Percentiles rank a stretch among this genome's conserved stretches.
phyloP scores from a whole-genome alignment of 805 yeast genomes.

The Barnettozyma sucrosica region DNA sequence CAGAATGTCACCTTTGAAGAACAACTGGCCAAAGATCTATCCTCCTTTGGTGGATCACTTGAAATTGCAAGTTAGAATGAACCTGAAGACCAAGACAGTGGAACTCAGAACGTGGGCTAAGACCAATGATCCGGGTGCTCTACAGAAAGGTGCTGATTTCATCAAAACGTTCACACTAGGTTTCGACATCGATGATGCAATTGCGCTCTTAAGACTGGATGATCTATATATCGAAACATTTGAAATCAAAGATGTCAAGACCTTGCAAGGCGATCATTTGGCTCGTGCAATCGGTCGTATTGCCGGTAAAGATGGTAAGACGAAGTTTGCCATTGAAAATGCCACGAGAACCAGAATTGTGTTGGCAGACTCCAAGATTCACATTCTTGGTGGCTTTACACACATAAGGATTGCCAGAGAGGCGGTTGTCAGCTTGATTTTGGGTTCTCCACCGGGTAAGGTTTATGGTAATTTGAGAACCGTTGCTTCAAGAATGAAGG shows the following conservation, averaged over 20 bases:
- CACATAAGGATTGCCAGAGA: slow-evolving; percentile 99
- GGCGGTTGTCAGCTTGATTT: slow-evolving; percentile 87
- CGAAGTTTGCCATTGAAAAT: slow-evolving; percentile 96
- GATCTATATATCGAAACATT: slow-evolving; percentile 96
- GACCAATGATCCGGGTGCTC: slow-evolving; percentile 88
- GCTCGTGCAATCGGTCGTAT: slow-evolving; percentile 99
- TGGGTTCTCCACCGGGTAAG: slow-evolving; percentile 98
- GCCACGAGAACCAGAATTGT: slow-evolving; percentile 98
- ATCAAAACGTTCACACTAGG: slow-evolving; percentile 94
- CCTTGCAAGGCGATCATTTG: slow-evolving; percentile 91
- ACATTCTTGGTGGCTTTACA: slow-evolving; percentile 93
- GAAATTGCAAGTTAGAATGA: slow-evolving; percentile 94
- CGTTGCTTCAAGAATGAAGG: slow-evolving; percentile 95
- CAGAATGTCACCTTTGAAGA: slow-evolving; percentile 89
- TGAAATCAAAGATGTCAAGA: slow-evolving; percentile 95
- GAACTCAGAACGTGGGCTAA: slow-evolving; percentile 75
- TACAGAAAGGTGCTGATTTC: slow-evolving; percentile 97
- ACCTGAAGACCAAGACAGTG: slow-evolving; percentile 77
- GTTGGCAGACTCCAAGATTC: slow-evolving; percentile 93
- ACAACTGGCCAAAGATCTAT: slow-evolving; percentile 88
- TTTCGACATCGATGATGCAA: slow-evolving; percentile 94
- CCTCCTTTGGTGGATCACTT: slow-evolving; percentile 94
- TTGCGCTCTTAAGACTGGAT: slow-evolving; percentile 88
- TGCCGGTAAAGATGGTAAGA: slow-evolving; percentile 99
- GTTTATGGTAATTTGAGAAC: slow-evolving; percentile 96